These are phyloP conservation scores for Linum tenue DNA, from an alignment of 345 rosid species.

Conservation along the genomic window DNA sequence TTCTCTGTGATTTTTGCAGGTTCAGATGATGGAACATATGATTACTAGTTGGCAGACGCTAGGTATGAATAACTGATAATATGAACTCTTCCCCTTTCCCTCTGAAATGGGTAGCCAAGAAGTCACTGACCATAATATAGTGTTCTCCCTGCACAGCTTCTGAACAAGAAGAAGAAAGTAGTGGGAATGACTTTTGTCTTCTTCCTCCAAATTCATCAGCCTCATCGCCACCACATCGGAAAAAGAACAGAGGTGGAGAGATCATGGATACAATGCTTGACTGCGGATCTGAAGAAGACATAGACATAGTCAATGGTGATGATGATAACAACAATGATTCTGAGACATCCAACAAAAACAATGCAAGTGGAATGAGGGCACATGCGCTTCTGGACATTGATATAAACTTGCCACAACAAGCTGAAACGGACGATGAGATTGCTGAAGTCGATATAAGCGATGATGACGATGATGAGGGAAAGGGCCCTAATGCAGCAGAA, in stretches of 20 bases:
- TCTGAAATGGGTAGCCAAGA: neutral
- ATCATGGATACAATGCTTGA: neutral
- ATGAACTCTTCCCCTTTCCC: neutral
- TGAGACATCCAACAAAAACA: conserved; percentile 15
- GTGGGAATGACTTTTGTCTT: neutral
- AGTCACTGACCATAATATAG: neutral
- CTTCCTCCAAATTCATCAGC: conserved; percentile 16
- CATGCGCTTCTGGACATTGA: conserved; percentile 34
- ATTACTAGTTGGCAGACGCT: neutral
- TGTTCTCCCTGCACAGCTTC: conserved; percentile 11
- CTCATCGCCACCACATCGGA: conserved; percentile 14
- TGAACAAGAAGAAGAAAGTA: conserved; percentile 27
- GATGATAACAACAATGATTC: conserved; percentile 14
- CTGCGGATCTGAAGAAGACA: conserved; percentile 27
- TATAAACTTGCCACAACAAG: conserved; percentile 33
- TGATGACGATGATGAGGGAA: conserved; percentile 15
- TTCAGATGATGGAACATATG: neutral
- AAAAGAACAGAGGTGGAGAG: conserved; percentile 21
- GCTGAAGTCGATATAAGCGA: conserved; percentile 32
- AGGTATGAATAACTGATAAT: neutral
- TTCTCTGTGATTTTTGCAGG: neutral
- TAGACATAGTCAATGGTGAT: conserved; percentile 33
- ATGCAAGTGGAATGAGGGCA: conserved; percentile 22
- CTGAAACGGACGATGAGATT: conserved; percentile 29
- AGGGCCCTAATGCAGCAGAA: conserved; percentile 23